These are phyloP conservation scores for Nosema muscidifuracis DNA, from an alignment of 371 early-diverging fungal species.

Conservation along the genomic window DNA sequence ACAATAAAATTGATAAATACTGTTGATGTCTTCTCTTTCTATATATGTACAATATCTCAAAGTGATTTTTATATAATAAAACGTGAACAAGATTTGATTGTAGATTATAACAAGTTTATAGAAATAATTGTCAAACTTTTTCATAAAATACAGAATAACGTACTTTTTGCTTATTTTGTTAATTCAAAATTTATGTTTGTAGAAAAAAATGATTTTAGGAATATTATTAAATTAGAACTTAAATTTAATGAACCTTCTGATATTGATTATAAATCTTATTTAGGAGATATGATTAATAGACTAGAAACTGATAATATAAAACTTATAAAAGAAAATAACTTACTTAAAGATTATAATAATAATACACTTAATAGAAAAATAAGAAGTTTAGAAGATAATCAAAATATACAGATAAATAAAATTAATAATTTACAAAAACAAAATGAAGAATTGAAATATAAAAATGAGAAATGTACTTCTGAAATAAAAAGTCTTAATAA, in stretches of 20 bases:
- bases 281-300: conserved; percentile 55
- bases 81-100: conserved; percentile 62
- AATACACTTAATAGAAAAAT: conserved; percentile 33
- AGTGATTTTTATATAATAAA: conserved; percentile 61
- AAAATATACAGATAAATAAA: conserved; percentile 23
- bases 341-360: conserved; percentile 50
- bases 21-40: conserved; percentile 58
- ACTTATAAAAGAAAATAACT: conserved; percentile 56
- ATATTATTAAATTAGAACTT: conserved; percentile 61
- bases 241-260: conserved; percentile 58
- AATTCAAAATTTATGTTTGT: conserved; percentile 56
- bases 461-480: background rate
- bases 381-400: conserved; percentile 36
- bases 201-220: conserved; percentile 62
- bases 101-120: conserved; percentile 60
- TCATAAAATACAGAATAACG: conserved; percentile 42
- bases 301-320: conserved; percentile 57
- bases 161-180: conserved; percentile 42
- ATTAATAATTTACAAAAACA: conserved; percentile 37
- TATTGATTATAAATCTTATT: conserved; percentile 56
- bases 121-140: conserved; percentile 56
- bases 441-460: conserved; percentile 9
- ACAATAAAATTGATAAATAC: conserved; percentile 58
- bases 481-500: conserved; percentile 29
- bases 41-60: conserved; percentile 43